Evolutionary conservation across 176 grass and related monocot genomes (phyloP).

Genomic region (Eragrostis curvula): DNA sequence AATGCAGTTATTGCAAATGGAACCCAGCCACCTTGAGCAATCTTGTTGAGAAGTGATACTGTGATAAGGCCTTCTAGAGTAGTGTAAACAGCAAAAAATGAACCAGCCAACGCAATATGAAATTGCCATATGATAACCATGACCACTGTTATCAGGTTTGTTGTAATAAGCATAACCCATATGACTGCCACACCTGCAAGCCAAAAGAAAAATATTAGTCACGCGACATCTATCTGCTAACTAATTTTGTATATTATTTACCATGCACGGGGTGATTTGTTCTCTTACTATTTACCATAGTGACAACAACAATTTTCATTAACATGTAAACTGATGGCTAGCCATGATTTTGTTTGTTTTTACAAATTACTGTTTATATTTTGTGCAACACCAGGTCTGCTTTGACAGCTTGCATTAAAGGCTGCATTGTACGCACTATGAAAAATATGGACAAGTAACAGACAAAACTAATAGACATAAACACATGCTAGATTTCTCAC

Average conservation of each 20-base stretch:
- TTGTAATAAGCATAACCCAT: slow-evolving; percentile 95
- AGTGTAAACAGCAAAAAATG: slow-evolving; percentile 51
- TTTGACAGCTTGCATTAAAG: background rate
- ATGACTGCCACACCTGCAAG: slow-evolving; percentile 78
- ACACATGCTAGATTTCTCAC: slow-evolving; percentile 47
- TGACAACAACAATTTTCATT: background rate
- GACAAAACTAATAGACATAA: slow-evolving; percentile 16
- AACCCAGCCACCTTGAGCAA: slow-evolving; percentile 80
- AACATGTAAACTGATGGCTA: background rate
- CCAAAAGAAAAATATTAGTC: slow-evolving; percentile 20
- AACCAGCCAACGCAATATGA: slow-evolving; percentile 34
- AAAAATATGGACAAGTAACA: background rate
- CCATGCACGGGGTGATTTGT: background rate
- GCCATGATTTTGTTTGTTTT: background rate
- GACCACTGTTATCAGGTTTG: slow-evolving; percentile 58
- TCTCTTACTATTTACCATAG: background rate
- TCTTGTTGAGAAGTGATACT: slow-evolving; percentile 74
- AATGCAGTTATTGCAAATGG: slow-evolving; percentile 79
- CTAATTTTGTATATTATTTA: background rate
- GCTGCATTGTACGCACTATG: background rate
- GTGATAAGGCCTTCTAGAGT: slow-evolving; percentile 64
- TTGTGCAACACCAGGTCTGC: background rate
- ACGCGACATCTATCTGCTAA: background rate
- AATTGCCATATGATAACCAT: slow-evolving; percentile 75
- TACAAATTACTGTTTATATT: slow-evolving; percentile 4